phyloP scores from a whole-genome alignment of 345 rosid genomes.

The Lagerstroemia speciosa region DNA sequence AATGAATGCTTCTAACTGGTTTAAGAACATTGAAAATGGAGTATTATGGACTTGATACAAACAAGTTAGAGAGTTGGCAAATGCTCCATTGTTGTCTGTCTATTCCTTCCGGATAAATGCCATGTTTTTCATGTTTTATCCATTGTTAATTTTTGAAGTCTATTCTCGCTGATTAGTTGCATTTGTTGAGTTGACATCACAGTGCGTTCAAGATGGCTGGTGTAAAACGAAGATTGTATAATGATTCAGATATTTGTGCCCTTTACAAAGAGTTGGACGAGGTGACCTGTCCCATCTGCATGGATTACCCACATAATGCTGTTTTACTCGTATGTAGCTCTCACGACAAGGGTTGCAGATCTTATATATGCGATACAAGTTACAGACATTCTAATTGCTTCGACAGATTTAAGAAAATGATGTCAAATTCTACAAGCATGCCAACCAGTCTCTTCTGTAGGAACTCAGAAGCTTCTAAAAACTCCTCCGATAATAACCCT shows the following conservation, averaged over 20 bases:
- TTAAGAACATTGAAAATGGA: neutral
- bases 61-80: neutral
- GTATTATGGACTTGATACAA: neutral
- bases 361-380: slow-evolving; percentile 90
- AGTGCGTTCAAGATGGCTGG: slow-evolving; percentile 91
- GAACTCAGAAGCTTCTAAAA: slow-evolving; percentile 19
- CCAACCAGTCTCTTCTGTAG: slow-evolving; percentile 25
- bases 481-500: slow-evolving; percentile 20
- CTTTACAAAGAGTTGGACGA: slow-evolving; percentile 81
- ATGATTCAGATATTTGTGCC: slow-evolving; percentile 60
- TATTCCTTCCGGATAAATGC: neutral
- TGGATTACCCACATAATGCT: slow-evolving; percentile 98
- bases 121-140: neutral
- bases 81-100: neutral
- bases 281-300: slow-evolving; percentile 89
- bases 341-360: slow-evolving; percentile 81
- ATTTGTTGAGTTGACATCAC: slow-evolving; percentile 64
- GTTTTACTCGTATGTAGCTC: slow-evolving; percentile 85
- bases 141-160: slow-evolving; percentile 3
- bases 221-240: slow-evolving; percentile 67
- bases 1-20: neutral
- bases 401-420: slow-evolving; percentile 68
- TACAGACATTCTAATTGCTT: slow-evolving; percentile 89
- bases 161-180: slow-evolving; percentile 32
- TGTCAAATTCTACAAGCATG: slow-evolving; percentile 31